Evolutionary conservation across 352 stramenopile genomes (phyloP).

Genomic region (Phytopythium delawarense): DNA sequence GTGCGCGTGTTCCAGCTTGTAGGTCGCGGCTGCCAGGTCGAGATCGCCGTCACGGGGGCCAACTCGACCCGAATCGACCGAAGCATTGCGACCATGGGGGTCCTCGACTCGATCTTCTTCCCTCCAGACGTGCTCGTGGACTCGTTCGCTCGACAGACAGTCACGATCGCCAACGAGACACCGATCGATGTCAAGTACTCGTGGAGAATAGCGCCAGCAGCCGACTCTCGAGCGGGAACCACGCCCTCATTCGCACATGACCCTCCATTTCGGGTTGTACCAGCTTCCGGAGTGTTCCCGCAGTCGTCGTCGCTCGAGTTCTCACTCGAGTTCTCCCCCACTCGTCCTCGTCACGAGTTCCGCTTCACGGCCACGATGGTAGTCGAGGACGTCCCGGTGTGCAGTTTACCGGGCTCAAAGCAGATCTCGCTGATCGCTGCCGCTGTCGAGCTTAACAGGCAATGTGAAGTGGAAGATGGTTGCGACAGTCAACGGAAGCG

Average conservation of each 20-base stretch:
- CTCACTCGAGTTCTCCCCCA: constrained; percentile 36
- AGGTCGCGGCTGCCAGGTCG: constrained; percentile 62
- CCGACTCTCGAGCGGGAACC: neutral
- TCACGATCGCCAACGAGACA: constrained; percentile 63
- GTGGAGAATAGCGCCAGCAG: constrained; percentile 36
- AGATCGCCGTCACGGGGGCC: constrained; percentile 40
- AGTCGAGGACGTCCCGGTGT: constrained; percentile 41
- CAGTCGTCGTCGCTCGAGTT: constrained; percentile 39
- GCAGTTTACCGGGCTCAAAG: constrained; percentile 43
- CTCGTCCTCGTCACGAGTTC: constrained; percentile 2
- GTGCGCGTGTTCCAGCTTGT: constrained; percentile 67
- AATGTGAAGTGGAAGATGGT: constrained; percentile 20
- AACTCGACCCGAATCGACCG: constrained; percentile 47
- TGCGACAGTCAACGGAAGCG: neutral
- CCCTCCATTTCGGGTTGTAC: constrained; percentile 36
- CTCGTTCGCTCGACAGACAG: constrained; percentile 22
- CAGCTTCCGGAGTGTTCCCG: constrained; percentile 35
- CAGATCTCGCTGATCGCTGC: constrained; percentile 30
- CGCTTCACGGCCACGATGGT: constrained; percentile 34
- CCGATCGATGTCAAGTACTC: constrained; percentile 53
- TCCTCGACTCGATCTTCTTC: constrained; percentile 50
- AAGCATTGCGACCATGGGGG: constrained; percentile 37
- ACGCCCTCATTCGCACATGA: neutral
- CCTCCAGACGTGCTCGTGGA: constrained; percentile 32
- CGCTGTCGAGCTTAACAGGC: constrained; percentile 8